These are phyloP conservation scores for Intubia oerlemansii DNA, from an alignment of 2,329 filamentous ascomycete genomes.

Conservation along the genomic window DNA sequence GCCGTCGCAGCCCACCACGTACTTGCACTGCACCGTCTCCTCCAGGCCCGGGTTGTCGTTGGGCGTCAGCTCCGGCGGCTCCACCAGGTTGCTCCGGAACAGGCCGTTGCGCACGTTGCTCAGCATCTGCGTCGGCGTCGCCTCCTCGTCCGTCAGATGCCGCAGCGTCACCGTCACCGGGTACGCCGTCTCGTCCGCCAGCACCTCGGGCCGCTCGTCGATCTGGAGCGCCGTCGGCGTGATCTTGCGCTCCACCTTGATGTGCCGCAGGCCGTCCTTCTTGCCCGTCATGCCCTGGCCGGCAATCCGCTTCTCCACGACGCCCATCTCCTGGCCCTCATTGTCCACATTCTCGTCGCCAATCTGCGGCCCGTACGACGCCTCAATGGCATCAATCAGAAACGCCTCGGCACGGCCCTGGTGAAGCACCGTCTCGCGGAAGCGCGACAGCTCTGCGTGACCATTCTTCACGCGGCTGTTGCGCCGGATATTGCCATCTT, in stretches of 20 bases:
- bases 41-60: constrained; percentile 9
- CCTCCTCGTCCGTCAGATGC: constrained; percentile 31
- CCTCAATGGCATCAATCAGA: constrained; percentile 17
- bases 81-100: constrained; percentile 29
- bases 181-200: constrained; percentile 26
- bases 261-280: constrained; percentile 4
- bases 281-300: not conserved
- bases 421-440: constrained; percentile 45
- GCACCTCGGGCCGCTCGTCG: constrained; percentile 17
- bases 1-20: constrained; percentile 47
- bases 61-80: constrained; percentile 4
- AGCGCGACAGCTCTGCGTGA: constrained; percentile 36
- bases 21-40: constrained; percentile 33
- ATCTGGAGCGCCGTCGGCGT: constrained; percentile 29
- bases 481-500: constrained; percentile 31
- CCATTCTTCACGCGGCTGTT: constrained; percentile 41
- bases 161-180: constrained; percentile 35
- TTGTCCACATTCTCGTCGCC: too few species aligned
- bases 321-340: not conserved
- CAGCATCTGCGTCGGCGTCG: constrained; percentile 18
- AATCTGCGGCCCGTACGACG: constrained; percentile 3
- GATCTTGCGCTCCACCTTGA: constrained; percentile 32
- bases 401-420: constrained; percentile 51
- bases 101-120: constrained; percentile 26
- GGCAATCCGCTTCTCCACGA: constrained; percentile 5